Conservation (phyloP, 768 basidiomycete species). For the Lactarius evosmus region DNA sequence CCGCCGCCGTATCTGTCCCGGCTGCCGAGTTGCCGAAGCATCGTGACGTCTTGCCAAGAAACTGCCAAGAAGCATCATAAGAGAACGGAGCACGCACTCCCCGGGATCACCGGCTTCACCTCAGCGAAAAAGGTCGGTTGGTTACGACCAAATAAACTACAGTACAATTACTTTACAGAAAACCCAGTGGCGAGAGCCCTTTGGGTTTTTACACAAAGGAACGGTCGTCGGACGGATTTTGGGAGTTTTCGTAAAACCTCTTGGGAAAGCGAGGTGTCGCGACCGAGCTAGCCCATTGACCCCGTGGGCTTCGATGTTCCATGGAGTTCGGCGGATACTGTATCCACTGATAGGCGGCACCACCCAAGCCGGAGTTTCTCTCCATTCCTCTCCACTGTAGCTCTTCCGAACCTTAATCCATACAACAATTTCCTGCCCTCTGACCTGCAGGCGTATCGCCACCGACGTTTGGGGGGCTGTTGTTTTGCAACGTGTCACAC, state of each 20-base stretch:
- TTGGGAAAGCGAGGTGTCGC: not conserved
- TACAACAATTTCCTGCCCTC: not conserved
- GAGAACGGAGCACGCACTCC: not conserved
- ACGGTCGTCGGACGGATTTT: not conserved
- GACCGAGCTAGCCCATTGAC: not conserved
- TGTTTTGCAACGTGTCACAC: not conserved
- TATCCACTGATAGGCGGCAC: not conserved
- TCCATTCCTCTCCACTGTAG: not conserved
- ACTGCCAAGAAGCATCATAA: not conserved
- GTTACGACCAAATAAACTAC: too few species aligned
- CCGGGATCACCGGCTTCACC: too few species aligned
- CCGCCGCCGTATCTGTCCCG: not conserved
- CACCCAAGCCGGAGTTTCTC: not conserved
- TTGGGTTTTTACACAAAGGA: too few species aligned
- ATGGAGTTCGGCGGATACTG: not conserved
- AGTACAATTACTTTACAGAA: too few species aligned
- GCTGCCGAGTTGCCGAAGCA: not conserved
- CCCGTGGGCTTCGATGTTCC: not conserved
- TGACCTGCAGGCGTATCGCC: not conserved
- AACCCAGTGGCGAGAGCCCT: too few species aligned
- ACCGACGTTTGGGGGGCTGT: not conserved
- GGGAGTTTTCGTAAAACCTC: not conserved
- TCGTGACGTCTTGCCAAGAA: too few species aligned
- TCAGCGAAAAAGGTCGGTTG: too few species aligned
- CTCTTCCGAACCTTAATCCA: not conserved